A percentile compares a stretch with the other conserved stretches of the same genome.
phyloP scores from a whole-genome alignment of 495 filamentous ascomycete species.

The Penicillium canescens region DNA sequence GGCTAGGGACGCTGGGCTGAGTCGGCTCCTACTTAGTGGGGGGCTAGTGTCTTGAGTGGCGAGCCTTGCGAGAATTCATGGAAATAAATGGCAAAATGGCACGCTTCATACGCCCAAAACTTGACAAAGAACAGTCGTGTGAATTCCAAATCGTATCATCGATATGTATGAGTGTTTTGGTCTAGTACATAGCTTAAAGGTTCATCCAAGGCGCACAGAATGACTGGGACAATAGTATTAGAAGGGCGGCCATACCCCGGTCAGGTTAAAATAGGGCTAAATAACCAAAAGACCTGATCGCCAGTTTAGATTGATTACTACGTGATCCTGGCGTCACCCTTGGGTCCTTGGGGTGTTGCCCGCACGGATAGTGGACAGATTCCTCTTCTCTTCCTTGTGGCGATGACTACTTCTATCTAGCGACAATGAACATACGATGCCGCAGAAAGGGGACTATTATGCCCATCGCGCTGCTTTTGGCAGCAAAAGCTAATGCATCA shows the following conservation, averaged over 20 bases:
- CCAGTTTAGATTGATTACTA: background rate
- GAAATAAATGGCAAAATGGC: background rate
- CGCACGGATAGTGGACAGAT: background rate
- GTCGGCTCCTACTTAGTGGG: no score
- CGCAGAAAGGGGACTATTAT: background rate
- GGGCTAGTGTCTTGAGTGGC: no score
- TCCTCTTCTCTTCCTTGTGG: background rate
- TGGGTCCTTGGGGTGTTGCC: background rate
- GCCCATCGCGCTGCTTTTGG: background rate
- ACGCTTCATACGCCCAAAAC: background rate
- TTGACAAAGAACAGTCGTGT: background rate
- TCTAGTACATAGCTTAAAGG: background rate
- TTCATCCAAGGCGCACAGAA: background rate
- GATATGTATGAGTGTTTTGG: background rate
- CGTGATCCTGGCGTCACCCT: background rate
- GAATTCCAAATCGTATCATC: background rate
- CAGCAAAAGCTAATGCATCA: background rate
- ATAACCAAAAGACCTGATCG: background rate
- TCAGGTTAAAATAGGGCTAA: background rate
- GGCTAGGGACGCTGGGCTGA: no score
- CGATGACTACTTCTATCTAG: background rate
- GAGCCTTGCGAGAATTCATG: background rate
- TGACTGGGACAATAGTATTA: background rate
- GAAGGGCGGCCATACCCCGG: background rate
- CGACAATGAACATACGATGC: background rate